phyloP scores from a whole-genome alignment of 257 asterid genomes.

The Solanum chiquidenum region DNA sequence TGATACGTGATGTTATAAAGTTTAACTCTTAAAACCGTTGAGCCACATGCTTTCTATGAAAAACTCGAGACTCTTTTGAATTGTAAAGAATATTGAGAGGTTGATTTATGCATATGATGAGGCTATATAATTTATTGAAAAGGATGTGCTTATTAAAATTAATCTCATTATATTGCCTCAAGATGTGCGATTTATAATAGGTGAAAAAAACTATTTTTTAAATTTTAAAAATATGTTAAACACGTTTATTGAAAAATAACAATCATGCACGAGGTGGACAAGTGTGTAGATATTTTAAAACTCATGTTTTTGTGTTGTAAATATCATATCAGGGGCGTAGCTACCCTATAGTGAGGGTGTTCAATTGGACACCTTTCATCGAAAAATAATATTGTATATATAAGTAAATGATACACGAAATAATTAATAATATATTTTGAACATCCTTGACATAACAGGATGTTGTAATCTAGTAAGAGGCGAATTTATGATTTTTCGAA shows the following conservation, averaged over 20 bases:
- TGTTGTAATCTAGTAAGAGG: no score
- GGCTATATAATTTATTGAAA: not conserved
- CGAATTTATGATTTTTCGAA: no score
- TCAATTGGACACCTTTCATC: no score
- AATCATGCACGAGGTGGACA: not conserved
- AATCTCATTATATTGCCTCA: not conserved
- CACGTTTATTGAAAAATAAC: not conserved
- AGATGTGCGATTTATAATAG: not conserved
- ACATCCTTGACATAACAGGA: no score
- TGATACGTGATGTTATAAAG: no score
- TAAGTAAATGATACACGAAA: no score
- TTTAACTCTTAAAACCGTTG: not conserved
- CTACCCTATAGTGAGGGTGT: no score
- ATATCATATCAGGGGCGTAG: not conserved
- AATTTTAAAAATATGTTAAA: not conserved
- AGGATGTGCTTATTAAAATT: not conserved
- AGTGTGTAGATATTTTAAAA: no score
- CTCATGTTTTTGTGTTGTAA: not conserved
- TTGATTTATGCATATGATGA: not conserved
- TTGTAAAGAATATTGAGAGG: not conserved
- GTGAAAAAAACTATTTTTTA: not conserved
- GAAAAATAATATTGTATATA: no score
- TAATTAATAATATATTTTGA: no score
- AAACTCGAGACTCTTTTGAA: not conserved
- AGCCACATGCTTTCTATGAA: not conserved